Percentiles rank a stretch among this genome's conserved stretches.
Evolutionary conservation across 805 yeast species (phyloP).

Genomic region (Starmerella powellii): DNA sequence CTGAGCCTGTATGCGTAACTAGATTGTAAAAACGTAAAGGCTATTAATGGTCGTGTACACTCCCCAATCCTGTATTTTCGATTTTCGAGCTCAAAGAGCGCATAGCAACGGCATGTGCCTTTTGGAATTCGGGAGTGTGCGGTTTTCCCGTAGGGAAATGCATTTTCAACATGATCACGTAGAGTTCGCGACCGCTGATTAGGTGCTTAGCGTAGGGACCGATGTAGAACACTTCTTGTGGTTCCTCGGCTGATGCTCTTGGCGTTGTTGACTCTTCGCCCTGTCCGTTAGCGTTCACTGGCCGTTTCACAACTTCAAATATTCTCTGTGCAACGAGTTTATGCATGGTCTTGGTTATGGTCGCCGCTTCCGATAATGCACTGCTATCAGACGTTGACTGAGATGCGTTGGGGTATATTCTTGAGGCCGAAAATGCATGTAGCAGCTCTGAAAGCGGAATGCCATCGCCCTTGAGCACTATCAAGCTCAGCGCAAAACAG

Average conservation of each 20-base stretch:
- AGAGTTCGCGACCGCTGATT: background rate
- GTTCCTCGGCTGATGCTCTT: background rate
- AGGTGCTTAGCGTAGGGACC: slow-evolving; percentile 8
- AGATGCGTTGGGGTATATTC: background rate
- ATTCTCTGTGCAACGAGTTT: background rate
- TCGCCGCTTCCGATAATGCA: background rate
- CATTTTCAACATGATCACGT: background rate
- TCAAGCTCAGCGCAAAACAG: slow-evolving; percentile 4
- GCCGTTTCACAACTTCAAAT: background rate
- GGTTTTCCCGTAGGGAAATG: slow-evolving; percentile 2
- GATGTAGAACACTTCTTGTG: slow-evolving; percentile 1
- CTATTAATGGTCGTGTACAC: background rate
- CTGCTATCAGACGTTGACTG: background rate
- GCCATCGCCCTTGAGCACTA: slow-evolving; percentile 6
- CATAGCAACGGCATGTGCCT: background rate
- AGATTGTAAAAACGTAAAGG: background rate
- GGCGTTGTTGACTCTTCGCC: background rate
- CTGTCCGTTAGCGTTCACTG: no score
- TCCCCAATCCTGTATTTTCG: background rate
- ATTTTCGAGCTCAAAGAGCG: background rate
- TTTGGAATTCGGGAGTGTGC: background rate
- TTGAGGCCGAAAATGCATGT: background rate
- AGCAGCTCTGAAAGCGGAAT: background rate
- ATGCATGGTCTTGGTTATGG: background rate
- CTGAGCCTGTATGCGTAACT: background rate